Evolutionary conservation across 2,329 filamentous ascomycete genomes (phyloP), one percentile per base, ranked within the genome.

Genomic region (Teratosphaeria pseudoeucalypti): DNA sequence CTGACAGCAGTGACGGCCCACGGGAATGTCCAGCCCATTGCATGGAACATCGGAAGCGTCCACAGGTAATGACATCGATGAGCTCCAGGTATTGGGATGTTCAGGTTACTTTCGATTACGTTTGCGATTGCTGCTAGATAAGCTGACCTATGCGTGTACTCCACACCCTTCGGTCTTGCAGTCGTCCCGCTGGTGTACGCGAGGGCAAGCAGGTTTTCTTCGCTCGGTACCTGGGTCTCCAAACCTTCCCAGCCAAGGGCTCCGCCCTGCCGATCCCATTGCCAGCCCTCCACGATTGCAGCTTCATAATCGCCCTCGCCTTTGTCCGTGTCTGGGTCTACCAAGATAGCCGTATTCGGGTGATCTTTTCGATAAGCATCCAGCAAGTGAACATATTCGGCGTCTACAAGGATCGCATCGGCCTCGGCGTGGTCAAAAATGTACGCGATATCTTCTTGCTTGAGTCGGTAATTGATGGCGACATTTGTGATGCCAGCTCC

Each of bases 151-250:
- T 97, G 90, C 1, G 90, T 96, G 70, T 88, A 96, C 58, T 95
- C 85, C 2, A 96, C 92, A 5, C 94, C 94, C 73, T 99, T 97
- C 1, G 94, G 94, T 34, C 83, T 81, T 0, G 92, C 91, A 0
- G 94, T 97, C 0, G 94, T 97, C 3, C 92, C 92, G 32, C 88
- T 94, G 0, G 94, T 99, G 73, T 97, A 97, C 1, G 92, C 90
- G 58, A 99, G 84, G 2, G 92, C 90, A 62, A 97, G 82, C 66
- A 90, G 82, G 61, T 85, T 85, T 65, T 96, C 87, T 72, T 99
- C 94, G 67, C 90, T 81, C 1, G 80, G 77, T 2, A 82, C 82
- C 65, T 91, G 86, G 1, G 83, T 80, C 62, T 89, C 81, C 27
- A 97, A 80, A 0, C 83, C 89, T 14, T 79, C 80, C 92, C 94